Base-by-base conservation (phyloP, 306 rosid species). In the Prunus persica region DNA sequence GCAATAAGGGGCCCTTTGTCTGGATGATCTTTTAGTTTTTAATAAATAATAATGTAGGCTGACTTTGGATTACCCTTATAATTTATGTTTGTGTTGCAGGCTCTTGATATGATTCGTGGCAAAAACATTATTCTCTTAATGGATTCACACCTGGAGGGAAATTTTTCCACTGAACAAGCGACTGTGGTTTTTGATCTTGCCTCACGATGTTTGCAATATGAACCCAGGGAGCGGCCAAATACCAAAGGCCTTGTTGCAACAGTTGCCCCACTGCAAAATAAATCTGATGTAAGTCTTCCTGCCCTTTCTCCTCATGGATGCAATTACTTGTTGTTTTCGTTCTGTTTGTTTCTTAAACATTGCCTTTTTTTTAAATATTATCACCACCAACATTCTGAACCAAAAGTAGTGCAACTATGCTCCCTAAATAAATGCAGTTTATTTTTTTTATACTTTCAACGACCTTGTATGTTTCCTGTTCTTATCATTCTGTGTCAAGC, bases 81-180 rank as follows among this genome's bases (percentile, higher is more conserved):
- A 8, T 73, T 73, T 74, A 7, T 73, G 34, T 28, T 55, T 74
- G 38, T 78, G 3, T 76, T 75, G 79, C 88, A 91, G 95, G 97
- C 95, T 32, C 89, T 91, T 22, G 95, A 91, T 75, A 88, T 89
- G 97, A 91, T 89, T 77, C 83, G 90, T 70, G 94, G 94, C 16
- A 88, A 85, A 82, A 86, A 91, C 82, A 88, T 80, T 76, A 88
- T 80, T 72, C 87, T 86, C 62, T 83, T 91, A 18, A 91, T 91
- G 93, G 97, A 91, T 85, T 91, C 97, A 28, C 97, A 91, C 77
- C 87, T 91, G 87, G 97, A 89, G 84, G 95, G 97, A 30, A 89
- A 89, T 43, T 91, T 86, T 71, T 91, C 89, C 71, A 84, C 85
- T 14, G 93, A 84, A 30, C 95, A 89, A 84, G 97, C 97, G 54